A percentile compares a stretch with the other conserved stretches of the same genome.
These are phyloP conservation scores for Ochromonas danica DNA, from an alignment of 108 stramenopile species.

Conservation along the genomic window DNA sequence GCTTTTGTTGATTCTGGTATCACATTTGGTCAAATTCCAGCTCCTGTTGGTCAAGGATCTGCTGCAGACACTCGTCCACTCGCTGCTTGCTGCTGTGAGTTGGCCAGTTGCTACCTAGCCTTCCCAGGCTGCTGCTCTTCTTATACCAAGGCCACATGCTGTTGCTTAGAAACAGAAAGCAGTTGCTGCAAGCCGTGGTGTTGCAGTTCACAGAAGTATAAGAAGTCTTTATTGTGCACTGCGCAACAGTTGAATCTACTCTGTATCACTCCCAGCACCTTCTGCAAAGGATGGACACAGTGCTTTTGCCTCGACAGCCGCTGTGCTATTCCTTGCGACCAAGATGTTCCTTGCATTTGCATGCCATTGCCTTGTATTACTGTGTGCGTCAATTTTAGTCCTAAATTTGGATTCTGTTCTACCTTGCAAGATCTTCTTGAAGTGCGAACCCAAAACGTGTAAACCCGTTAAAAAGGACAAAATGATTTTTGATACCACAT, in stretches of 20 bases:
- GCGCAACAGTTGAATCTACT: neutral
- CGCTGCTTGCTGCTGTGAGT: neutral
- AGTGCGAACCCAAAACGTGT: no score
- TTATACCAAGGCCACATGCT: neutral
- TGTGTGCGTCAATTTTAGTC: neutral
- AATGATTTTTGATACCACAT: neutral
- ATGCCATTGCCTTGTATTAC: neutral
- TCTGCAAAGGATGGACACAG: neutral
- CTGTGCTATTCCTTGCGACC: constrained; percentile 4
- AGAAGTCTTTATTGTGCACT: neutral
- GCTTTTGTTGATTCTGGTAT: neutral
- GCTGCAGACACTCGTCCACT: neutral
- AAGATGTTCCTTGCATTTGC: neutral
- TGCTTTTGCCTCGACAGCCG: neutral
- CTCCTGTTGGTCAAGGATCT: neutral
- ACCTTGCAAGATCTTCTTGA: no score
- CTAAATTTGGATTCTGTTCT: neutral
- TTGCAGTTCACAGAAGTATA: neutral
- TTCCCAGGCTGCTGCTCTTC: neutral
- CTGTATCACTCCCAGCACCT: neutral
- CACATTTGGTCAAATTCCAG: neutral
- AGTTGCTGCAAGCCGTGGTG: neutral
- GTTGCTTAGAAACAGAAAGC: neutral
- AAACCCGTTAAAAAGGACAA: no score
- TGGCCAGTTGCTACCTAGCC: neutral